These are phyloP conservation scores for Lipomyces starkeyi DNA, from an alignment of 805 yeast species.

Conservation along the genomic window DNA sequence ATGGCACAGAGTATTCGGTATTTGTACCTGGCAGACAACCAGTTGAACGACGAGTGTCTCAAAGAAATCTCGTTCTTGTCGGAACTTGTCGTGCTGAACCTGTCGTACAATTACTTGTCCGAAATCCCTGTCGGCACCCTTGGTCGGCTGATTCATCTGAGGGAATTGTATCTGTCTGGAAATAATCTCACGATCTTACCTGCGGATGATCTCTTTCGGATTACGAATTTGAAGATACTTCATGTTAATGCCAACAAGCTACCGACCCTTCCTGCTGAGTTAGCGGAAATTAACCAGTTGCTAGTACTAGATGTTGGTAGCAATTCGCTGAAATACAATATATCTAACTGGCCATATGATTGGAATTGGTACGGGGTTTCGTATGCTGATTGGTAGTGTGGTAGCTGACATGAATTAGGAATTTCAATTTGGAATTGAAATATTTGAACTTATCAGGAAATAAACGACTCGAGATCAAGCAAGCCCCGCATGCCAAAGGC, in stretches of 20 bases:
- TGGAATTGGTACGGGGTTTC: conserved; percentile 80
- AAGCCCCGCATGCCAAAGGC: conserved; percentile 53
- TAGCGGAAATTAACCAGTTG: conserved; percentile 68
- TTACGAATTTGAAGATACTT: conserved; percentile 63
- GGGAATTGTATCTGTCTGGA: conserved; percentile 79
- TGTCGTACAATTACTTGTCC: conserved; percentile 81
- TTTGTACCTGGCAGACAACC: conserved; percentile 80
- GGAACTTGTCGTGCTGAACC: conserved; percentile 66
- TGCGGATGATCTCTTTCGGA: conserved; percentile 76
- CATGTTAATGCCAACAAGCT: conserved; percentile 83
- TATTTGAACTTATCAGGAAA: conserved; percentile 93
- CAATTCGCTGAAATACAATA: conserved; percentile 86
- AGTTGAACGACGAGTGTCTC: conserved; percentile 77
- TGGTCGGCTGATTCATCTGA: conserved; percentile 59
- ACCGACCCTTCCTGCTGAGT: conserved; percentile 85
- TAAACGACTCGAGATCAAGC: conserved; percentile 83
- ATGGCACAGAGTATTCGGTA: conserved; percentile 59
- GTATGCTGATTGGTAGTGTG: background rate
- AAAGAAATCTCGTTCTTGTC: conserved; percentile 65
- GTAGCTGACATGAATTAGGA: conserved; percentile 39
- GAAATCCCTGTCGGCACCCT: conserved; percentile 83
- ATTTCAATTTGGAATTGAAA: conserved; percentile 72
- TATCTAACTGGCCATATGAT: conserved; percentile 92
- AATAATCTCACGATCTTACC: conserved; percentile 80
- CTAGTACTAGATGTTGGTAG: conserved; percentile 87